These are phyloP conservation scores for Zymoseptoria passerinii DNA, from an alignment of 2,329 filamentous ascomycete genomes.

Conservation along the genomic window DNA sequence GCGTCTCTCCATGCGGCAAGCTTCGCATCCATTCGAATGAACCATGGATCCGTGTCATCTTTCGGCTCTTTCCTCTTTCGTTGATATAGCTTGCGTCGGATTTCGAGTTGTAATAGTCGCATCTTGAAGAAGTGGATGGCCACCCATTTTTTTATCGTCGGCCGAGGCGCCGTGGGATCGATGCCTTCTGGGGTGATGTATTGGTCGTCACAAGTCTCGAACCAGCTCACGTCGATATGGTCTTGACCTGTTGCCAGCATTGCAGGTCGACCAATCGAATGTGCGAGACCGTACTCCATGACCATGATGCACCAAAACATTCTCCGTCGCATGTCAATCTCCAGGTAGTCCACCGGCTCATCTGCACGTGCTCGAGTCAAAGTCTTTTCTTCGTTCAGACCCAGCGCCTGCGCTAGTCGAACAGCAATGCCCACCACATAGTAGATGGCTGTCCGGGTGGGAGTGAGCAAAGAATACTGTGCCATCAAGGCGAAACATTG, in stretches of 20 bases:
- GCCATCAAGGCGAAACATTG: conserved; percentile 83
- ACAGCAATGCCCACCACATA: conserved; percentile 85
- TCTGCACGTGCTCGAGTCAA: conserved; percentile 58
- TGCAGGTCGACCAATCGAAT: conserved; percentile 78
- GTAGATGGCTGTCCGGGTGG: conserved; percentile 85
- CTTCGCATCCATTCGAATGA: conserved; percentile 67
- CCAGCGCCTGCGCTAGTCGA: conserved; percentile 80
- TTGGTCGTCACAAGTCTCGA: conserved; percentile 70
- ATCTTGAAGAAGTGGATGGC: conserved; percentile 92
- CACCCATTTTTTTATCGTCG: conserved; percentile 75
- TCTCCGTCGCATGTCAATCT: conserved; percentile 81
- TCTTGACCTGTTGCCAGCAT: conserved; percentile 77
- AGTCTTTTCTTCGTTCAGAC: conserved; percentile 80
- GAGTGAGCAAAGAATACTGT: conserved; percentile 86
- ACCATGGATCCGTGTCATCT: conserved; percentile 81
- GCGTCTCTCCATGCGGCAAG: conserved; percentile 71
- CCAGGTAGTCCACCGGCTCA: conserved; percentile 57
- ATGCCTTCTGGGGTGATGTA: conserved; percentile 75
- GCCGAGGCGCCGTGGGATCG: conserved; percentile 52
- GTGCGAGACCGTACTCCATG: conserved; percentile 82
- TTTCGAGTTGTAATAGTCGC: conserved; percentile 79
- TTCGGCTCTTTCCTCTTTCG: conserved; percentile 69
- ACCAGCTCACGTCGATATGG: conserved; percentile 77
- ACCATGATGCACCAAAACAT: conserved; percentile 80
- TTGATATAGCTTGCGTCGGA: conserved; percentile 76